Evolutionary conservation across 2,329 filamentous ascomycete genomes (phyloP).

Genomic region (Whalleya microplaca): DNA sequence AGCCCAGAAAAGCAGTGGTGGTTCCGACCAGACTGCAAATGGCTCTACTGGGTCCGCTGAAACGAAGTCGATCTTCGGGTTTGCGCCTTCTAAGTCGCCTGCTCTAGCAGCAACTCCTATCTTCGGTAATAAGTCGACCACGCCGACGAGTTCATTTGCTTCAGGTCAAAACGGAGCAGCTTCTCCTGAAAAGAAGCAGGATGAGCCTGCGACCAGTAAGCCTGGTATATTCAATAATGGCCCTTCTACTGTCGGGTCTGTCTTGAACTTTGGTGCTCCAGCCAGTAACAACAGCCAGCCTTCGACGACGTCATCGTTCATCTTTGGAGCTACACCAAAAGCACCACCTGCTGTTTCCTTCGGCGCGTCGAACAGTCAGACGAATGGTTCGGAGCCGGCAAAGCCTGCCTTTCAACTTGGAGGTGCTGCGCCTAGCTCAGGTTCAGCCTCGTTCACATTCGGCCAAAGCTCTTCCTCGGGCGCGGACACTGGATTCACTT

Average conservation of each 20-base stretch:
- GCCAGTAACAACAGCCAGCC: constrained; percentile 9
- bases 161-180: constrained; percentile 1
- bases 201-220: constrained; percentile 19
- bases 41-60: constrained; percentile 34
- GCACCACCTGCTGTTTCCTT: constrained; percentile 34
- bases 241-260: constrained; percentile 13
- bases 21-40: not conserved
- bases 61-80: constrained; percentile 42
- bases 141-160: constrained; percentile 10
- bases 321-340: constrained; percentile 23
- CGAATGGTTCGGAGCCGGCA: constrained; percentile 16
- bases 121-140: constrained; percentile 28
- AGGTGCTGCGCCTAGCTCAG: constrained; percentile 17
- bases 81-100: constrained; percentile 48
- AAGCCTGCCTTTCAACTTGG: constrained; percentile 35
- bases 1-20: constrained; percentile 4
- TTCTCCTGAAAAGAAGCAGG: constrained; percentile 23
- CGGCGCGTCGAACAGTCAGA: constrained; percentile 8
- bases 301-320: constrained; percentile 17
- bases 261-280: constrained; percentile 28
- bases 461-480: constrained; percentile 27
- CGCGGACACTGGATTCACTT: constrained; percentile 40
- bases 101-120: constrained; percentile 22
- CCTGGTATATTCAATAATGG: constrained; percentile 22
- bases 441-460: constrained; percentile 30